Evolutionary conservation across 306 rosid species (phyloP).

Genomic region (Rosa multiflora): DNA sequence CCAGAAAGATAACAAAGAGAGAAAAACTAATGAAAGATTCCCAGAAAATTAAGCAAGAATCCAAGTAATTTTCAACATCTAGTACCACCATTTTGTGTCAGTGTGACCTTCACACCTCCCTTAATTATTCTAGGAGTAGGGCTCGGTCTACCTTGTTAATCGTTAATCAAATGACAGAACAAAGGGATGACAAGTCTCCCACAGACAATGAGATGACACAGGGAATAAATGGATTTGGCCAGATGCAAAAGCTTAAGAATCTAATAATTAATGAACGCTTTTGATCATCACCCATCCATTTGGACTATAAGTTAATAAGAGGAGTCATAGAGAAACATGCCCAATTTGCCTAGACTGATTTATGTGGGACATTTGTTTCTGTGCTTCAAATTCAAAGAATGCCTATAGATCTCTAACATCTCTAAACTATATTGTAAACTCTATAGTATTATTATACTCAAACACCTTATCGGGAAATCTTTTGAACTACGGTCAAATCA

Average conservation of each 20-base stretch:
- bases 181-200: neutral
- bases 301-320: neutral
- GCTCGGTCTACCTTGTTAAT: neutral
- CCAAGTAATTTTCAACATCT: neutral
- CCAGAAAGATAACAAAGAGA: neutral
- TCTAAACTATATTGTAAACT: no score
- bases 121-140: neutral
- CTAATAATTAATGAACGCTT: neutral
- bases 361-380: neutral
- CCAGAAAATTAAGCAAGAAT: neutral
- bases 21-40: constrained; percentile 5
- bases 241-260: constrained; percentile 9
- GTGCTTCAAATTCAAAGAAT: neutral
- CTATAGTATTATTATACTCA: no score
- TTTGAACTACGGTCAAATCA: no score
- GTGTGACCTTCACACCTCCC: neutral
- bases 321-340: neutral
- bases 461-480: no score
- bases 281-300: neutral
- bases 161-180: constrained; percentile 1
- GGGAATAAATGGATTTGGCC: neutral
- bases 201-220: neutral
- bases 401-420: no score
- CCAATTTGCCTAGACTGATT: neutral
- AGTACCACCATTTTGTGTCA: neutral